phyloP scores from a whole-genome alignment of 2,329 filamentous ascomycete species.

The Trichoderma brevicompactum region DNA sequence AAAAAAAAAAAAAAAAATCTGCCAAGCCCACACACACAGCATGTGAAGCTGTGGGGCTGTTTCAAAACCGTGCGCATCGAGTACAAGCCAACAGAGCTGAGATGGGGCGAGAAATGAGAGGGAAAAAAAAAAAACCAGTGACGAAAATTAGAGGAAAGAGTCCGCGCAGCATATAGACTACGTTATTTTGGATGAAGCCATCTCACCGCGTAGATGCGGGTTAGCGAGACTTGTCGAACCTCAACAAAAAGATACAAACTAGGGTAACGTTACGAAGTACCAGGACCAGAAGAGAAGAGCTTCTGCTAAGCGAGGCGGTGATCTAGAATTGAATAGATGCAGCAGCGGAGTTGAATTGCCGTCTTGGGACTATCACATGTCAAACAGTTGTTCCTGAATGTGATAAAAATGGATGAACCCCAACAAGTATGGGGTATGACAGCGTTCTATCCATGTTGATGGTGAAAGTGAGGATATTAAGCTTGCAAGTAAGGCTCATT shows the following conservation, averaged over 20 bases:
- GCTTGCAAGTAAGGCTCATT: background rate
- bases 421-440: background rate
- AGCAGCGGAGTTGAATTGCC: background rate
- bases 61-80: background rate
- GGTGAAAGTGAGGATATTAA: background rate
- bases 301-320: conserved; percentile 1
- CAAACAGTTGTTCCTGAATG: background rate
- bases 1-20: background rate
- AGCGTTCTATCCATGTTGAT: background rate
- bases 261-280: background rate
- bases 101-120: background rate
- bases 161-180: background rate
- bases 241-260: background rate
- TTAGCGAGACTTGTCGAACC: background rate
- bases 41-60: conserved; percentile 20
- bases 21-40: conserved; percentile 17
- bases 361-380: conserved; percentile 15
- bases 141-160: background rate
- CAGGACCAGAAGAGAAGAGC: background rate
- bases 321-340: background rate
- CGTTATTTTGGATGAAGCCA: background rate
- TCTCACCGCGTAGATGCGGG: background rate
- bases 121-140: background rate
- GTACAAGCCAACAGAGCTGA: background rate
- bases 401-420: background rate